phyloP scores from a whole-genome alignment of 108 stramenopile genomes.

The Skeletonema marinoi region DNA sequence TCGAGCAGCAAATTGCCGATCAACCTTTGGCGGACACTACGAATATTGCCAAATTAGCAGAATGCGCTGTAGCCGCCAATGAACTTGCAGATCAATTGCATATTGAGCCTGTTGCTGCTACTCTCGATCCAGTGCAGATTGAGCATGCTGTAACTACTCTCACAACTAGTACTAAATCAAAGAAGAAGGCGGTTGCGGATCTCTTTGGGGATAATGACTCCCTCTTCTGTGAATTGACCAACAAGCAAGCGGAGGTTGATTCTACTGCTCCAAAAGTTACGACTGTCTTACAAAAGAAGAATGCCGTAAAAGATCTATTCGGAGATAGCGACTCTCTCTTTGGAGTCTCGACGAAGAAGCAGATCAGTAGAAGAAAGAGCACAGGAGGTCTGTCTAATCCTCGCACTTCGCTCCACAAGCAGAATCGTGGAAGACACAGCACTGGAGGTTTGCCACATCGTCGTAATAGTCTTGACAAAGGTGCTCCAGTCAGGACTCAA shows the following conservation, averaged over 20 bases:
- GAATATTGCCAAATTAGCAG: not conserved
- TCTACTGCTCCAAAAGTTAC: not conserved
- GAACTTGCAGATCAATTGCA: not conserved
- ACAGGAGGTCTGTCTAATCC: not conserved
- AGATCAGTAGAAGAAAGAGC: not conserved
- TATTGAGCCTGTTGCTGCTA: not conserved
- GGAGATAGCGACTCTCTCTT: not conserved
- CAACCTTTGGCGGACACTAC: not conserved
- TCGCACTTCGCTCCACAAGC: not conserved
- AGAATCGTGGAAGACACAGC: not conserved
- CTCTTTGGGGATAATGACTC: not conserved
- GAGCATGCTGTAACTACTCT: not conserved
- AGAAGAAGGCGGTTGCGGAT: not conserved
- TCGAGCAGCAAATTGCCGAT: not conserved
- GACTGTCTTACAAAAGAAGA: not conserved
- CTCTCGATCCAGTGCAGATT: not conserved
- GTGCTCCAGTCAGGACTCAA: not conserved
- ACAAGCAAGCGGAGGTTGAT: not conserved
- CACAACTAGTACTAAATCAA: not conserved
- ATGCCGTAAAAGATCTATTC: not conserved
- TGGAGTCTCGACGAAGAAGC: not conserved
- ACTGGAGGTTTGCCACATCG: not conserved
- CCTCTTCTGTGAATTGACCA: not conserved
- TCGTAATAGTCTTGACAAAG: not conserved
- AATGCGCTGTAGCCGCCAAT: not conserved